Conservation (phyloP, 805 yeast species). For the Nakazawaea holstii region DNA sequence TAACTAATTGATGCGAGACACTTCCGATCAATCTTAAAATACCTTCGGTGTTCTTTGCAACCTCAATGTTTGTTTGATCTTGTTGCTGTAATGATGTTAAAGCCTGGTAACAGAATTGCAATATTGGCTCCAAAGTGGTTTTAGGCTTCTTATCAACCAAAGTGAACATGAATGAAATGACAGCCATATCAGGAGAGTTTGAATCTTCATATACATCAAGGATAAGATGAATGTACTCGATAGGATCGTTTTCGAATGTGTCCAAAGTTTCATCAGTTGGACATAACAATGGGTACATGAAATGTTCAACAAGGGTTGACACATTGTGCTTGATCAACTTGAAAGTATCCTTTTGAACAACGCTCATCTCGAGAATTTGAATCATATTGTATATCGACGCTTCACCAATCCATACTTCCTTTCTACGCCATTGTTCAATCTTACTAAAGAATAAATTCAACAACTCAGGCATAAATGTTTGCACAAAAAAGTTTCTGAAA, state of each 20-base stretch:
- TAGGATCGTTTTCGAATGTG: conserved; percentile 82
- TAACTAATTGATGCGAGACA: conserved; percentile 53
- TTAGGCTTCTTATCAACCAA: conserved; percentile 65
- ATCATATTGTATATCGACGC: conserved; percentile 62
- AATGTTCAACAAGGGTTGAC: conserved; percentile 58
- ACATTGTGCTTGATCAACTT: conserved; percentile 62
- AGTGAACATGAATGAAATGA: conserved; percentile 65
- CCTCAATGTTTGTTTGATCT: conserved; percentile 35
- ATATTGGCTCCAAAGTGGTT: conserved; percentile 52
- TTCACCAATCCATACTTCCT: conserved; percentile 63
- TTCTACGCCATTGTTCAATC: conserved; percentile 68
- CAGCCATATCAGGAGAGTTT: conserved; percentile 72
- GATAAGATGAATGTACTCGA: conserved; percentile 78
- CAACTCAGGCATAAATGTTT: conserved; percentile 68
- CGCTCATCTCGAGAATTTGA: conserved; percentile 55
- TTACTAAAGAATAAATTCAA: conserved; percentile 57
- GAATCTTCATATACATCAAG: conserved; percentile 60
- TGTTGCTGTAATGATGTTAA: conserved; percentile 33
- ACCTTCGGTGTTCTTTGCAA: conserved; percentile 71
- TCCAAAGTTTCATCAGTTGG: conserved; percentile 71
- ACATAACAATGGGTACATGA: conserved; percentile 74
- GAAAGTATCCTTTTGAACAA: conserved; percentile 62
- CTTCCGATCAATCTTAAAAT: conserved; percentile 74
- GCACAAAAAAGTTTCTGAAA: conserved; percentile 50
- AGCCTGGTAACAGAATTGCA: conserved; percentile 52